Conservation (phyloP, 805 yeast species). For the Nakazawaea molendinolei region DNA sequence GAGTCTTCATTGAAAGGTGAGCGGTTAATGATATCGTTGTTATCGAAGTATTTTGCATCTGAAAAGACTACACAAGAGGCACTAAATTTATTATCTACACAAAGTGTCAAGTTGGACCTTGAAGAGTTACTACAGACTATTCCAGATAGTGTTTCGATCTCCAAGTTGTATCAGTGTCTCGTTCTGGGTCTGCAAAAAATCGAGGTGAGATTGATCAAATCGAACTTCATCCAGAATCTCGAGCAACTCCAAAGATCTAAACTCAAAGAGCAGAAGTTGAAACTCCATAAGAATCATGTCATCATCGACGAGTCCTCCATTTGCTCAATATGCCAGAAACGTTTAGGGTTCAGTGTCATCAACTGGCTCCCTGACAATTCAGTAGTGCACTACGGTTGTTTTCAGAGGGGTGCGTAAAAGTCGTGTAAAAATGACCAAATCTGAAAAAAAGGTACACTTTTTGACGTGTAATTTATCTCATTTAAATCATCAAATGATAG, state of each 20-base stretch:
- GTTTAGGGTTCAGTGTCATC: slow-evolving; percentile 47
- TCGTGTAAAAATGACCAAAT: too few relatives aligned
- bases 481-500: too few relatives aligned
- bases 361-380: slow-evolving; percentile 37
- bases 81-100: slow-evolving; percentile 32
- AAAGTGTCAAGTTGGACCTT: slow-evolving; percentile 32
- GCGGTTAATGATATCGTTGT: slow-evolving; percentile 39
- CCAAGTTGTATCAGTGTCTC: slow-evolving; percentile 36
- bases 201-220: slow-evolving; percentile 31
- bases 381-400: slow-evolving; percentile 55
- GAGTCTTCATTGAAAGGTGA: slow-evolving; percentile 29
- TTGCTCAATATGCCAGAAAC: slow-evolving; percentile 58
- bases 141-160: slow-evolving; percentile 44
- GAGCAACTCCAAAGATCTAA: slow-evolving; percentile 47
- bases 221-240: slow-evolving; percentile 39
- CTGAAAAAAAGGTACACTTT: too few relatives aligned
- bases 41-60: slow-evolving; percentile 26
- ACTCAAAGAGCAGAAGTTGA: slow-evolving; percentile 35
- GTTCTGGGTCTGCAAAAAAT: slow-evolving; percentile 35
- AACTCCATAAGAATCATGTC: slow-evolving; percentile 28
- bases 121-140: slow-evolving; percentile 38
- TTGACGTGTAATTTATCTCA: too few relatives aligned
- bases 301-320: slow-evolving; percentile 33
- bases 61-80: slow-evolving; percentile 18
- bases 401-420: neutral